phyloP scores from a whole-genome alignment of 495 filamentous ascomycete genomes.

The Corynascus novoguineensis region DNA sequence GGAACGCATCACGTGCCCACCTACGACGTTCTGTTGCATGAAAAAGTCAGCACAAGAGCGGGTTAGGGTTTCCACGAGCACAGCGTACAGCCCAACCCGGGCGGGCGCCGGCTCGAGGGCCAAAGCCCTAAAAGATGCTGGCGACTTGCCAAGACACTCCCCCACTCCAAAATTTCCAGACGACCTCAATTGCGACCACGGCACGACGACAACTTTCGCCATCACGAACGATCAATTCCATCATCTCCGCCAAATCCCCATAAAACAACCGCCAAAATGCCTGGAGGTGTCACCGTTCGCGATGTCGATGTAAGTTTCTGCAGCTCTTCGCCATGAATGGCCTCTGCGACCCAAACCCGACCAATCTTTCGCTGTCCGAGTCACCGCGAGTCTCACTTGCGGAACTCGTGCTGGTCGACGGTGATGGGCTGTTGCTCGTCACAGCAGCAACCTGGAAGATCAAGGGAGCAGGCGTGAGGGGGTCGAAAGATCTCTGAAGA shows the following conservation, averaged over 20 bases:
- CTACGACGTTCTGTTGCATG: too few species aligned
- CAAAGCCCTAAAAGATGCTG: constrained; percentile 18
- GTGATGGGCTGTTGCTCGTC: constrained; percentile 20
- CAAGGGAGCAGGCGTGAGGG: constrained; percentile 52
- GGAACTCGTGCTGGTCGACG: constrained; percentile 20
- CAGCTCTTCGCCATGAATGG: constrained; percentile 23
- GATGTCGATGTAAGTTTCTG: constrained; percentile 77
- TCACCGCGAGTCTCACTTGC: constrained; percentile 17
- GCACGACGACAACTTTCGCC: constrained; percentile 15
- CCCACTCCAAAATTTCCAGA: constrained; percentile 24
- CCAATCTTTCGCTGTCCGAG: constrained; percentile 27
- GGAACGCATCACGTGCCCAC: too few species aligned
- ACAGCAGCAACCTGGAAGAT: constrained; percentile 28
- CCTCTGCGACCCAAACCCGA: constrained; percentile 27
- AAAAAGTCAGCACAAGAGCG: too few species aligned
- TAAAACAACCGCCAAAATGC: constrained; percentile 63
- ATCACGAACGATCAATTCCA: constrained; percentile 26
- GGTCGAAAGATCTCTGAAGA: constrained; percentile 55
- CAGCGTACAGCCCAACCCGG: too few species aligned
- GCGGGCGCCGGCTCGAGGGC: constrained; percentile 9
- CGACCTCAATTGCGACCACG: constrained; percentile 14
- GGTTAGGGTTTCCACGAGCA: constrained; percentile 6
- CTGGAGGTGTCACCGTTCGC: constrained; percentile 75
- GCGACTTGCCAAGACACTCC: constrained; percentile 20
- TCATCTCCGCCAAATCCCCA: constrained; percentile 18